phyloP scores from a whole-genome alignment of 1,284 basidiomycete genomes.

The Tremellales sp. region DNA sequence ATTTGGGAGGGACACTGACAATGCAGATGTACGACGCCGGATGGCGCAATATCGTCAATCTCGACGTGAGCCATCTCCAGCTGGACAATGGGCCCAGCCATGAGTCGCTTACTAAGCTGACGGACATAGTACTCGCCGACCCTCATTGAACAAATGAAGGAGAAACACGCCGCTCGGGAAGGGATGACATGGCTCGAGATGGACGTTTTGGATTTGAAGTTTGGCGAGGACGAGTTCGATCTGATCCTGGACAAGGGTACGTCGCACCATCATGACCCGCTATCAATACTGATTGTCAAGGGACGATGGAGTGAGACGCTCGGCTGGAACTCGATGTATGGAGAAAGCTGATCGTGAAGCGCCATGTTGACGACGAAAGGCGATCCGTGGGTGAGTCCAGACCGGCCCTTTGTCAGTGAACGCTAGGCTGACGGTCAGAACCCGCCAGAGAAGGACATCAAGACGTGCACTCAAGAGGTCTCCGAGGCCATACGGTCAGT shows the following conservation, averaged over 20 bases:
- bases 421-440: slow-evolving; percentile 53
- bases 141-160: slow-evolving; percentile 75
- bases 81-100: not conserved
- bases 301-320: slow-evolving; percentile 68
- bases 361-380: slow-evolving; percentile 86
- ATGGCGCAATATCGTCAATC: slow-evolving; percentile 75
- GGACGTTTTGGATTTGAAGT: slow-evolving; percentile 73
- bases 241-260: slow-evolving; percentile 83
- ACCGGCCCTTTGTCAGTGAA: not conserved
- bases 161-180: slow-evolving; percentile 58
- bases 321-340: not conserved
- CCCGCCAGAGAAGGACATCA: slow-evolving; percentile 69
- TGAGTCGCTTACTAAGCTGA: not conserved
- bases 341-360: slow-evolving; percentile 22
- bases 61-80: slow-evolving; percentile 69
- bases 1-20: slow-evolving; percentile 3
- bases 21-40: slow-evolving; percentile 84
- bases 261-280: slow-evolving; percentile 1
- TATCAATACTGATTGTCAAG: slow-evolving; percentile 37
- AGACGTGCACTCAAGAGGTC: slow-evolving; percentile 74
- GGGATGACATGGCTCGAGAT: slow-evolving; percentile 85
- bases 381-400: slow-evolving; percentile 71
- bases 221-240: slow-evolving; percentile 68
- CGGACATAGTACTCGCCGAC: slow-evolving; percentile 67
- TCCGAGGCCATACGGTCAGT: slow-evolving; percentile 70